These are phyloP conservation scores for Plectosphaerella sp. DNA, from an alignment of 2,329 filamentous ascomycete species.

Conservation along the genomic window DNA sequence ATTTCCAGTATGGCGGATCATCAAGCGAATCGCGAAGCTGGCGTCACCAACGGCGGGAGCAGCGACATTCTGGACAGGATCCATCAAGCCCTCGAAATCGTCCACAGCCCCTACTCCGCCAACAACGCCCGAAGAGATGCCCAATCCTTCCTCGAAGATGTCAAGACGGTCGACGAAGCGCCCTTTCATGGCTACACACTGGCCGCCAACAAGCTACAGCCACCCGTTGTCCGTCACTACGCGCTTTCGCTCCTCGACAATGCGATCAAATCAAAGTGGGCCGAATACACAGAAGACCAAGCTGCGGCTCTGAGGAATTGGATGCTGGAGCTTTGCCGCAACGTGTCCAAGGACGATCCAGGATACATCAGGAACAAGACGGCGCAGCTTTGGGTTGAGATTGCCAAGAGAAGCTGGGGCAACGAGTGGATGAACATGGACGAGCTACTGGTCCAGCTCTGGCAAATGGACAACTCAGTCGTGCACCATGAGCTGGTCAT, in stretches of 20 bases:
- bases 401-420: conserved; percentile 92
- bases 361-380: conserved; percentile 88
- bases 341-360: conserved; percentile 68
- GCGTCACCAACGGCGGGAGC: conserved; percentile 30
- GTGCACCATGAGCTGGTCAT: conserved; percentile 82
- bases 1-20: conserved; percentile 23
- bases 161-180: conserved; percentile 76
- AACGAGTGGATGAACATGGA: conserved; percentile 96
- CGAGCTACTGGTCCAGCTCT: conserved; percentile 71
- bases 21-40: conserved; percentile 25
- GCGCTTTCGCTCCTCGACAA: conserved; percentile 89
- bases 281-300: conserved; percentile 66
- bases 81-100: conserved; percentile 78
- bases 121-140: conserved; percentile 82
- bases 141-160: conserved; percentile 76
- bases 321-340: conserved; percentile 73
- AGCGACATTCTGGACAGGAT: conserved; percentile 60
- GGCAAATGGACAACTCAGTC: conserved; percentile 63
- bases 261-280: conserved; percentile 81
- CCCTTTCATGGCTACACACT: conserved; percentile 82
- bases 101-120: conserved; percentile 76
- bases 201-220: conserved; percentile 69
- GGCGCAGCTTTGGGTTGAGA: conserved; percentile 88
- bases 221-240: conserved; percentile 85
- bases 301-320: conserved; percentile 66